A percentile compares a stretch with the other conserved stretches of the same genome.
These are phyloP conservation scores for Penicillium sp. DNA, from an alignment of 2,329 filamentous ascomycete species.

Conservation along the genomic window DNA sequence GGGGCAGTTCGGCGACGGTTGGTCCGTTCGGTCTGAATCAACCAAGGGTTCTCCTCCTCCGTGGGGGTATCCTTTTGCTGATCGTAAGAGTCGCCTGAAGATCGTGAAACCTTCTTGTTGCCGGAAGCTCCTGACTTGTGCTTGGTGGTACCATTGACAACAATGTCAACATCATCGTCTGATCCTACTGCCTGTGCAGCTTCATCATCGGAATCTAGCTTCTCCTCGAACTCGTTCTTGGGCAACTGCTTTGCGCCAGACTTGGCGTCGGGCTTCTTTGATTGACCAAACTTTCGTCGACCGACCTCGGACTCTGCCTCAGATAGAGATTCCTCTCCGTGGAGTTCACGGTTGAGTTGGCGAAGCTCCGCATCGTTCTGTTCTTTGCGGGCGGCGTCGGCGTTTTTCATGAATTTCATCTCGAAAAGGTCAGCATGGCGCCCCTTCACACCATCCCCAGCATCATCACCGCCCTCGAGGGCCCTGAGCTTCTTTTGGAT, in stretches of 20 bases:
- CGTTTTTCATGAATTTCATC: conserved; percentile 94
- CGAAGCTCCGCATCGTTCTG: conserved; percentile 75
- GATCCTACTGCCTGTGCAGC: conserved; percentile 22
- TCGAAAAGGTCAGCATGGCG: conserved; percentile 68
- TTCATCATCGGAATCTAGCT: conserved; percentile 52
- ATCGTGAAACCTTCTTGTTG: conserved; percentile 22
- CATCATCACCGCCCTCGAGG: conserved; percentile 51
- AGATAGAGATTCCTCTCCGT: conserved; percentile 59
- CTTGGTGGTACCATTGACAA: conserved; percentile 29
- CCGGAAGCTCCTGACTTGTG: conserved; percentile 19
- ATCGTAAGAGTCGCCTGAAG: conserved; percentile 15
- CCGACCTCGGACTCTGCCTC: conserved; percentile 61
- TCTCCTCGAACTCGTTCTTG: conserved; percentile 63
- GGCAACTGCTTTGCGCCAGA: conserved; percentile 31
- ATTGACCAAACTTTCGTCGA: conserved; percentile 51
- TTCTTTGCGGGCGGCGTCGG: conserved; percentile 73
- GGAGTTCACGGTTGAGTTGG: conserved; percentile 69
- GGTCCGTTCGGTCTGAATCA: conserved; percentile 36
- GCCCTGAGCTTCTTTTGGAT: conserved; percentile 46
- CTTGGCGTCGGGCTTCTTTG: conserved; percentile 33
- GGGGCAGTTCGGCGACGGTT: conserved; percentile 32
- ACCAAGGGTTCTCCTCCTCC: conserved; percentile 41
- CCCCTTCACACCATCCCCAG: conserved; percentile 37
- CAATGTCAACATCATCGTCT: conserved; percentile 39
- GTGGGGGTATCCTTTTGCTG: conserved; percentile 21